phyloP scores from a whole-genome alignment of 306 rosid genomes.

The Prunus armeniaca region DNA sequence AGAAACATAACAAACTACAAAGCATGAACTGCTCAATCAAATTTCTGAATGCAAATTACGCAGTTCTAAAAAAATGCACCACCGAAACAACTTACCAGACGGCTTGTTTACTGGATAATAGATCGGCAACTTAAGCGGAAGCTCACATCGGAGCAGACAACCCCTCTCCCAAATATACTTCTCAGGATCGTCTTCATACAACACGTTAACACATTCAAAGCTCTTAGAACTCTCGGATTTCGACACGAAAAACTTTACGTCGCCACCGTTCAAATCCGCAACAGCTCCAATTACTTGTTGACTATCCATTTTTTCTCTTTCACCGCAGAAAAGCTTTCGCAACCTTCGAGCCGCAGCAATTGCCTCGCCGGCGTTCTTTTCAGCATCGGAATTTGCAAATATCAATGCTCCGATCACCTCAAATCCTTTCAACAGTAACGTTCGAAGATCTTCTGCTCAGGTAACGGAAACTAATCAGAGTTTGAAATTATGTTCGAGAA shows the following conservation, averaged over 20 bases:
- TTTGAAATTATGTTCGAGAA: background rate
- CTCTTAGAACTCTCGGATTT: constrained; percentile 25
- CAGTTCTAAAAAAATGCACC: background rate
- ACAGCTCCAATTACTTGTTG: constrained; percentile 59
- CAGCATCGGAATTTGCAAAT: constrained; percentile 32
- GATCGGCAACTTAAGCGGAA: constrained; percentile 67
- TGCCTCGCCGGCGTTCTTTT: constrained; percentile 42
- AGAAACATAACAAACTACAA: background rate
- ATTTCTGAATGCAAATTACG: background rate
- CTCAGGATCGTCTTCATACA: constrained; percentile 45
- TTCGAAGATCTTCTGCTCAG: constrained; percentile 64
- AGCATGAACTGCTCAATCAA: background rate
- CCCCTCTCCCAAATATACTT: constrained; percentile 84
- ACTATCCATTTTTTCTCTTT: constrained; percentile 12
- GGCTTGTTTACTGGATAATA: constrained; percentile 51
- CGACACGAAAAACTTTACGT: constrained; percentile 48
- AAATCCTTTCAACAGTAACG: constrained; percentile 64
- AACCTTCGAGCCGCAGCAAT: constrained; percentile 41
- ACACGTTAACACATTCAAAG: constrained; percentile 36
- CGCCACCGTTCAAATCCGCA: constrained; percentile 33
- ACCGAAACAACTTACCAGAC: constrained; percentile 40
- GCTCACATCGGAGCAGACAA: constrained; percentile 71
- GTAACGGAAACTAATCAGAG: constrained; percentile 1
- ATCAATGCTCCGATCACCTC: constrained; percentile 62
- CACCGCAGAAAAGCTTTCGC: constrained; percentile 42